Conservation (phyloP, 768 basidiomycete genomes). For the Pulveroboletus sp. region DNA sequence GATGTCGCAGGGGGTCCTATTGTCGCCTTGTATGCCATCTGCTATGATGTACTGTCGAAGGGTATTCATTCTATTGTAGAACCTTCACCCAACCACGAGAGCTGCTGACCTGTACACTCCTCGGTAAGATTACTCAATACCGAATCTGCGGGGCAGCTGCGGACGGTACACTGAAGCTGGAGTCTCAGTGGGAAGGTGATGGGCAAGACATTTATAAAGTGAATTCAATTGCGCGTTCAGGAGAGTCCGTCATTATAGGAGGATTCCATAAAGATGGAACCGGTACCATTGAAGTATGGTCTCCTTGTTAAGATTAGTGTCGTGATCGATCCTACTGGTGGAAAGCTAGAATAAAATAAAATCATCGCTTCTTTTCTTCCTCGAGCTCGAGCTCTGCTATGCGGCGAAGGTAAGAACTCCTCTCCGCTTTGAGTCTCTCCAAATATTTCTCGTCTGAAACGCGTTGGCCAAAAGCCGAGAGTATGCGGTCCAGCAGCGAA, state of each 20-base stretch:
- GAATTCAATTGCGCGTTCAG: constrained; percentile 55
- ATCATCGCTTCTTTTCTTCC: constrained; percentile 34
- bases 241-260: constrained; percentile 53
- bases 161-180: constrained; percentile 38
- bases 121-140: constrained; percentile 56
- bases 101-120: constrained; percentile 57
- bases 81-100: constrained; percentile 46
- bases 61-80: constrained; percentile 30
- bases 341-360: background rate
- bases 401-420: constrained; percentile 50
- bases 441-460: constrained; percentile 77
- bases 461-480: constrained; percentile 32
- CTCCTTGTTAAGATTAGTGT: constrained; percentile 8
- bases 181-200: constrained; percentile 46
- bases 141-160: constrained; percentile 40
- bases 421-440: constrained; percentile 51
- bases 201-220: constrained; percentile 54
- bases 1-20: constrained; percentile 73
- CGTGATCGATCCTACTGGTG: constrained; percentile 1
- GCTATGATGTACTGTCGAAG: background rate
- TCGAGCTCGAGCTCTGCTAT: constrained; percentile 56
- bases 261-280: constrained; percentile 57
- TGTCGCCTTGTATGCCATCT: constrained; percentile 56
- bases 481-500: constrained; percentile 38
- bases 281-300: constrained; percentile 67